A percentile compares a stretch with the other conserved stretches of the same genome.
Evolutionary conservation across 768 basidiomycete species (phyloP).

Genomic region (Kwoniella pini): DNA sequence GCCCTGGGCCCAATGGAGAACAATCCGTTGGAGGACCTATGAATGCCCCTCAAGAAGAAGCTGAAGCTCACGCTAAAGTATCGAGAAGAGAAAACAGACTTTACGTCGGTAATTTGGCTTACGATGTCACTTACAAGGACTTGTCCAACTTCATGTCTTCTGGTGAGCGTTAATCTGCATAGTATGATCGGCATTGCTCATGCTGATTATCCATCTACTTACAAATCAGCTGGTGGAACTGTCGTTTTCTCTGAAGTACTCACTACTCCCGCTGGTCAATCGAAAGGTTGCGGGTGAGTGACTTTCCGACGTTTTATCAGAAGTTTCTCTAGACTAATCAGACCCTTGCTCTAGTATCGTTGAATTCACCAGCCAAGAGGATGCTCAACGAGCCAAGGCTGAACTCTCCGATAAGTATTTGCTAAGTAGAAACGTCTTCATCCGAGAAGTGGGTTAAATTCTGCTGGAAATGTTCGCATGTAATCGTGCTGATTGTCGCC

Average conservation of each 20-base stretch:
- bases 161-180: constrained; percentile 74
- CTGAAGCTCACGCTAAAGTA: constrained; percentile 89
- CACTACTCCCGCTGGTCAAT: constrained; percentile 90
- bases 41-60: constrained; percentile 69
- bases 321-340: too few relatives aligned
- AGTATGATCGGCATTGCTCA: background rate
- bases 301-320: too few relatives aligned
- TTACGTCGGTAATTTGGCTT: constrained; percentile 98
- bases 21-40: constrained; percentile 46
- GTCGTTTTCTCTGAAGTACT: constrained; percentile 99
- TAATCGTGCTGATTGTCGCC: background rate
- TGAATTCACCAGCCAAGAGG: constrained; percentile 87
- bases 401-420: constrained; percentile 86
- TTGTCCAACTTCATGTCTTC: constrained; percentile 99
- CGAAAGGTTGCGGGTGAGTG: constrained; percentile 99
- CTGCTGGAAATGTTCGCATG: background rate
- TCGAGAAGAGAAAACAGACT: constrained; percentile 98
- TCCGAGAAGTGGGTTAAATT: constrained; percentile 73
- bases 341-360: too few relatives aligned
- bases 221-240: constrained; percentile 85
- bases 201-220: background rate
- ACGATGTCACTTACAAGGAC: constrained; percentile 98
- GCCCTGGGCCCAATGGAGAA: constrained; percentile 12
- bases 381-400: constrained; percentile 81
- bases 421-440: constrained; percentile 92